These are phyloP conservation scores for Hippophae rhamnoides DNA, from an alignment of 306 rosid genomes.

Conservation along the genomic window DNA sequence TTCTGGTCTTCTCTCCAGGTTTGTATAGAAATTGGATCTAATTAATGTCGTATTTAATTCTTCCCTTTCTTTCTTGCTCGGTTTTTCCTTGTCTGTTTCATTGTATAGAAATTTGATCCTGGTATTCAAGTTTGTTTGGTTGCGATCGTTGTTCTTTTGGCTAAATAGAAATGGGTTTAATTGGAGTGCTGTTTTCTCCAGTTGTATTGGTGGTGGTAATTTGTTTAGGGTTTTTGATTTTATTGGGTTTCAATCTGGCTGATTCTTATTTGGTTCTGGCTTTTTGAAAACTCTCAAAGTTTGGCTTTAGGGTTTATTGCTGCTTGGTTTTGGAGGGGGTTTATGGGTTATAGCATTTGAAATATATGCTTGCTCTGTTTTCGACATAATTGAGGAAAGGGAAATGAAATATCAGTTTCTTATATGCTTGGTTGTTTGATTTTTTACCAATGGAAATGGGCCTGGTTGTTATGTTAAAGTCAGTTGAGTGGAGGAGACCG, in stretches of 20 bases:
- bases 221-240: constrained; percentile 25
- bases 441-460: constrained; percentile 8
- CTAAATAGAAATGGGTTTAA: constrained; percentile 17
- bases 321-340: constrained; percentile 24
- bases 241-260: constrained; percentile 22
- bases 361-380: constrained; percentile 13
- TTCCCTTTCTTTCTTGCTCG: constrained; percentile 1
- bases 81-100: constrained; percentile 5
- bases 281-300: not conserved
- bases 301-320: constrained; percentile 36
- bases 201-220: constrained; percentile 22
- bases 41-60: constrained; percentile 16
- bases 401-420: not conserved
- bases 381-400: constrained; percentile 7
- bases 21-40: constrained; percentile 52
- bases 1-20: constrained; percentile 59
- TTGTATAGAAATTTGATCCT: constrained; percentile 30
- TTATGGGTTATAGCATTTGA: constrained; percentile 20
- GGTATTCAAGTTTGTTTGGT: constrained; percentile 22
- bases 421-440: not conserved
- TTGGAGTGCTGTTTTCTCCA: constrained; percentile 15
- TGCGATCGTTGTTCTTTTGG: constrained; percentile 28
- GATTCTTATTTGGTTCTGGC: constrained; percentile 10
- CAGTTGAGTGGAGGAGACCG: constrained; percentile 4
- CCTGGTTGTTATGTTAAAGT: constrained; percentile 10